Conservation (phyloP, 2,329 filamentous ascomycete genomes). For the Nannizziopsis barbatae region DNA sequence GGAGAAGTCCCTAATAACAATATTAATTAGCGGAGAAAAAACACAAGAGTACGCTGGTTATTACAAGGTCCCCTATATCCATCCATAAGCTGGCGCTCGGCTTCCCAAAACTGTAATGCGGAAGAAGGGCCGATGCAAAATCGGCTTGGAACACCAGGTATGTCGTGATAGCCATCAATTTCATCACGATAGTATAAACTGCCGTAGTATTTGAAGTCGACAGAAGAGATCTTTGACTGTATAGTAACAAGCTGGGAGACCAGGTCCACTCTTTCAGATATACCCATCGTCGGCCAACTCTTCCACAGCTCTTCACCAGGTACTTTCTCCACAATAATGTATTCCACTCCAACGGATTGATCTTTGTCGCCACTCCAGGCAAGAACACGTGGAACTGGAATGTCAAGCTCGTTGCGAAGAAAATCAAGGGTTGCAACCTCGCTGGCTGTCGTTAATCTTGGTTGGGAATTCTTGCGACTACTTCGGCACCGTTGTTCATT, state of each 20-base stretch:
- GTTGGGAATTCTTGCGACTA: conserved; percentile 14
- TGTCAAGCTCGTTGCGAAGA: conserved; percentile 17
- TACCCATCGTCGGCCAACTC: conserved; percentile 19
- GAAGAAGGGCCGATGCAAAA: conserved; percentile 8
- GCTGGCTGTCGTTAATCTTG: conserved; percentile 13
- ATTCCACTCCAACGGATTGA: conserved; percentile 20
- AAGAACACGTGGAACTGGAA: conserved; percentile 14
- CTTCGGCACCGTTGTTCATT: conserved; percentile 12
- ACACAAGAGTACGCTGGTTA: background rate
- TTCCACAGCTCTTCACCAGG: conserved; percentile 21
- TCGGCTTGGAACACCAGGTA: background rate
- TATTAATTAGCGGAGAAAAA: too few relatives aligned
- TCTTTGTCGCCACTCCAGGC: conserved; percentile 12
- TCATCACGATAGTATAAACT: conserved; percentile 2
- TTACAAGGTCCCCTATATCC: conserved; percentile 33
- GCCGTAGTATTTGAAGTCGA: conserved; percentile 13
- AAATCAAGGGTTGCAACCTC: conserved; percentile 20
- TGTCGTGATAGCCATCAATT: background rate
- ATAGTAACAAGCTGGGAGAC: background rate
- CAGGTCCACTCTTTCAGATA: background rate
- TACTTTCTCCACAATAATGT: conserved; percentile 24
- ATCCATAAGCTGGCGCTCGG: conserved; percentile 25
- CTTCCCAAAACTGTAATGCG: conserved; percentile 23
- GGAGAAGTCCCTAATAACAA: too few relatives aligned
- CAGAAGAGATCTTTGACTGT: conserved; percentile 11